A percentile compares a stretch with the other conserved stretches of the same genome.
phyloP scores from a whole-genome alignment of 495 filamentous ascomycete genomes.

The Thozetella sp. region DNA sequence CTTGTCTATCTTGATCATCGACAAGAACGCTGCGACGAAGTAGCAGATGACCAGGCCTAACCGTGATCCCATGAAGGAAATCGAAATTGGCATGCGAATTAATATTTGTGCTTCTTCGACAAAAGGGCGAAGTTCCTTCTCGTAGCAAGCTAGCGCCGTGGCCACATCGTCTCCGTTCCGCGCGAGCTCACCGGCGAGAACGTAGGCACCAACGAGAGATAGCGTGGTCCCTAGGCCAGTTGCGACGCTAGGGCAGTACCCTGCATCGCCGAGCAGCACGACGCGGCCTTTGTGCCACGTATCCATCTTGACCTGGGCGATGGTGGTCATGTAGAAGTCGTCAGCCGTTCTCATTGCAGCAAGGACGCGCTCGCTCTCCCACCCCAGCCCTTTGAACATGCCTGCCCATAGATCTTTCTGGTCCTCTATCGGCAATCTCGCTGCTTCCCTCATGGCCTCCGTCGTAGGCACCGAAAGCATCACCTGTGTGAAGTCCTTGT shows the following conservation, averaged over 20 bases:
- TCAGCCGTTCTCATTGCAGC: too few relatives aligned
- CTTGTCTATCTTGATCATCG: background rate
- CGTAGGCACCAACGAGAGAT: conserved; percentile 47
- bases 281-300: conserved; percentile 29
- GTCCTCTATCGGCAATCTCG: too few relatives aligned
- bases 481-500: too few relatives aligned
- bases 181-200: conserved; percentile 53
- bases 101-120: background rate
- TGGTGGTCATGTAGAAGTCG: background rate
- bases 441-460: too few relatives aligned
- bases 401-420: too few relatives aligned
- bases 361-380: too few relatives aligned
- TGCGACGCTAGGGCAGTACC: conserved; percentile 42
- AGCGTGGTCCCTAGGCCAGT: conserved; percentile 53
- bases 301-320: background rate
- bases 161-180: conserved; percentile 17
- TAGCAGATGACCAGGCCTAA: background rate
- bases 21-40: background rate
- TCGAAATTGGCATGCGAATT: background rate
- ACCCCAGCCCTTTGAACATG: too few relatives aligned
- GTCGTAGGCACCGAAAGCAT: too few relatives aligned
- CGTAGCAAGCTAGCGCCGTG: background rate
- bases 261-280: conserved; percentile 53
- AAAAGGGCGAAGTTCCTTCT: background rate
- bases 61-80: background rate